Evolutionary conservation across 1,284 basidiomycete species (phyloP).

Genomic region (Neonothopanus nambi): DNA sequence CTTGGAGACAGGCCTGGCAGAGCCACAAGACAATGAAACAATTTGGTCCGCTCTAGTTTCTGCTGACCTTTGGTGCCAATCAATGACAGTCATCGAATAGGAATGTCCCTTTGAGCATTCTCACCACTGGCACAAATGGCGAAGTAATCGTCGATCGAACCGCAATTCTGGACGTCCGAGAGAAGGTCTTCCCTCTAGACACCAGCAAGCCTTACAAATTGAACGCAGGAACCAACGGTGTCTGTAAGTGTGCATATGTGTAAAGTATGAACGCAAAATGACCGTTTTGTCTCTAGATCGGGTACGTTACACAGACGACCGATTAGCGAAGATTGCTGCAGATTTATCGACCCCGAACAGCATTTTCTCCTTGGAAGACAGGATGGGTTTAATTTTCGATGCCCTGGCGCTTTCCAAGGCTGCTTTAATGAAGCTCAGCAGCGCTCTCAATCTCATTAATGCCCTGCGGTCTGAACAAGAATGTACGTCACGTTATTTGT

Average conservation of each 20-base stretch:
- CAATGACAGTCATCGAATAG: constrained; percentile 34
- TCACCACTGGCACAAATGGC: constrained; percentile 65
- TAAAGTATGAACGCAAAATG: not conserved
- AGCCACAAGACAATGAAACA: constrained; percentile 86
- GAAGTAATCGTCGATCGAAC: constrained; percentile 60
- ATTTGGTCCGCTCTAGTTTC: constrained; percentile 62
- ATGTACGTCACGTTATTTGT: constrained; percentile 47
- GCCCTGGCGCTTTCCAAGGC: constrained; percentile 81
- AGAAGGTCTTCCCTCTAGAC: constrained; percentile 70
- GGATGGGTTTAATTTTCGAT: constrained; percentile 87
- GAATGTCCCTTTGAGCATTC: constrained; percentile 80
- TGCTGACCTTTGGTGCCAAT: constrained; percentile 13
- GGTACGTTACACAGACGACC: constrained; percentile 84
- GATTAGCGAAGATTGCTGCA: constrained; percentile 76
- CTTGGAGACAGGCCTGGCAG: constrained; percentile 81
- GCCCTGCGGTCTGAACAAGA: constrained; percentile 74
- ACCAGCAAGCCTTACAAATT: constrained; percentile 80
- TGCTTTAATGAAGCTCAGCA: constrained; percentile 77
- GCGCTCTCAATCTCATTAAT: constrained; percentile 74
- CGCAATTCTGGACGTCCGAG: constrained; percentile 72
- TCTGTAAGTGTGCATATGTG: constrained; percentile 61
- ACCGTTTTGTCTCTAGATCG: constrained; percentile 54
- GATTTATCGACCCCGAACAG: constrained; percentile 72
- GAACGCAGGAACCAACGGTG: constrained; percentile 88
- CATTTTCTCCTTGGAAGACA: constrained; percentile 80